Base-by-base conservation (phyloP, 495 filamentous ascomycete species). In the Penicillium pulvis region DNA sequence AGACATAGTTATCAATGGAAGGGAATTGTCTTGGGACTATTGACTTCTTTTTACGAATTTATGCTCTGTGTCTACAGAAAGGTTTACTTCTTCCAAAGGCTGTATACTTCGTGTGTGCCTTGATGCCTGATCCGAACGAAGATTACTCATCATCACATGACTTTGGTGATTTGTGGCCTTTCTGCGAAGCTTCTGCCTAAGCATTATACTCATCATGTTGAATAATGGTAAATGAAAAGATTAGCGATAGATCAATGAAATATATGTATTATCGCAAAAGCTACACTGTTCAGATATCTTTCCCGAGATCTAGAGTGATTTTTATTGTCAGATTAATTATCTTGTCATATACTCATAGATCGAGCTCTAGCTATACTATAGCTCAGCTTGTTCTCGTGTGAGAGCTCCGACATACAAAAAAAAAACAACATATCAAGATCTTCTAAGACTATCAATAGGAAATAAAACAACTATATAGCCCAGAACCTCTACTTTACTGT, bases 71-170 rank as follows among this genome's bases (percentile, higher is more conserved):
- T 23, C 20, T 23, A 1, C 20, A 23, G 2, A 23, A 23, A 23
- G 20, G 20, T 23, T 23, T 23, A 23, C 20, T 23, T 23, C 20
- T 23, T 23, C 20, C 20, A 23, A 23, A 2, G 20, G 20, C 2
- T 11, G 33, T 35, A 35, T 35, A 35, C 33, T 35, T 35, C 11
- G 7, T 10, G 33, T 9, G n/a, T 44, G 42, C 42, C 42, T 44
- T 44, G 17, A 4, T 44, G 42, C 42, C 42, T 44, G 16, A 44
- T 44, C 5, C 8, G 2, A 6, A 43, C 1, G 1, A 43, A 20
- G 42, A 44, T 44, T 17, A 44, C 42, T 44, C 42, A 44, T 20
- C 7, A 20, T 44, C 42, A 44, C 42, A 36, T 36, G 33, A 36
- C 12, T 4, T 36, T 12, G 33, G 9, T 11, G 33, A 36, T 36